Conservation (phyloP, 345 rosid genomes). For the Laguncularia racemosa region DNA sequence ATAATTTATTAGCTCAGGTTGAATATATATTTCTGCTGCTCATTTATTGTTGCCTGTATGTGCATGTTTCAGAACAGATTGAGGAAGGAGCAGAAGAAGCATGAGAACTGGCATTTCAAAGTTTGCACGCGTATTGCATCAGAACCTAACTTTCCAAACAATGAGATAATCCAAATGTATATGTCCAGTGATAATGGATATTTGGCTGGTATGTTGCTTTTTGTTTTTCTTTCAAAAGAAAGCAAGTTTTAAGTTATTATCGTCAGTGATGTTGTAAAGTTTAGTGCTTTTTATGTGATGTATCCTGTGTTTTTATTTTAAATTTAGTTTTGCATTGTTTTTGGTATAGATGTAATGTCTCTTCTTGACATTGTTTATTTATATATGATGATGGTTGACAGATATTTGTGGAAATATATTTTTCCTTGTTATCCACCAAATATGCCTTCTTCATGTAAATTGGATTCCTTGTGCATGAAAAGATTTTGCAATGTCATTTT, state of each 20-base stretch:
- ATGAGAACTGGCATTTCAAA: slow-evolving; percentile 56
- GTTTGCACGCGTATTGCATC: slow-evolving; percentile 58
- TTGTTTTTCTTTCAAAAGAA: neutral
- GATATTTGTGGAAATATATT: no score
- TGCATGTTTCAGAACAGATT: slow-evolving; percentile 27
- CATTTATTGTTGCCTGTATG: no score
- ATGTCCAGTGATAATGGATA: slow-evolving; percentile 37
- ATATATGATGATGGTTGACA: no score
- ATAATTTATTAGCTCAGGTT: no score
- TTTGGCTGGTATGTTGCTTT: slow-evolving; percentile 32
- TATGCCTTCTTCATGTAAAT: no score
- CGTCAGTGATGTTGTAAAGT: neutral
- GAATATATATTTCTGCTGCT: no score
- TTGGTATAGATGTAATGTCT: no score
- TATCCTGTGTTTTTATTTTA: neutral
- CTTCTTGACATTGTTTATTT: no score
- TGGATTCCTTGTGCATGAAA: no score
- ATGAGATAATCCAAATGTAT: slow-evolving; percentile 60
- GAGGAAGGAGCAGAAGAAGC: slow-evolving; percentile 52
- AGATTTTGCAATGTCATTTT: no score
- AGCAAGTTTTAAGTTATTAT: neutral
- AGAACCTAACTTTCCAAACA: slow-evolving; percentile 58
- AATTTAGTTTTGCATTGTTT: no score
- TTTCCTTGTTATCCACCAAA: no score
- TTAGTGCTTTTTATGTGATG: neutral